Evolutionary conservation across 495 filamentous ascomycete genomes (phyloP), one percentile per base, ranked within the genome.

Genomic region (Podospora anserina): DNA sequence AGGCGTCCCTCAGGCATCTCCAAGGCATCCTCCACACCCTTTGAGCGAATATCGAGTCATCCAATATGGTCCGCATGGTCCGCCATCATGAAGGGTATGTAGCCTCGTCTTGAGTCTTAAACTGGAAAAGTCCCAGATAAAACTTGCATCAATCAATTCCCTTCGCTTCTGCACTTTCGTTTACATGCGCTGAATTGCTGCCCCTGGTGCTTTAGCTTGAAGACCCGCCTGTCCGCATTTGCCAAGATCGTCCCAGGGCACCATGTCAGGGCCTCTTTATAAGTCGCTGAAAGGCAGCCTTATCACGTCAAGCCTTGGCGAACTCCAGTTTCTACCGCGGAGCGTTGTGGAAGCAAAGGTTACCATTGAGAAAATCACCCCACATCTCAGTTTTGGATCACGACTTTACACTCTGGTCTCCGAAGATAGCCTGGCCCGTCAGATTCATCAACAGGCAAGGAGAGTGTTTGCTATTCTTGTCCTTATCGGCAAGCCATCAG

Each of bases 401-500:
- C 16, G 16, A 4, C 15, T 61, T 20, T 18, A 18, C 26, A 30
- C 23, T 26, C 5, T 16, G 6, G 7, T 26, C 59, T 61, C 23
- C 11, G 26, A 26, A 13, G 59, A 61, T 32, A 23, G 26, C 5
- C 26, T 61, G 18, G 23, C 59, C 5, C 26, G 59, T 26, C n/a
- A 49, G 55, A 61, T 61, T 23, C 58, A 61, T 28, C n/a, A 67
- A 19, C 56, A 65, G 26, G 61, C 67, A 27, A 26, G 28, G 11
- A 68, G 28, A 54, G 23, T 68, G 5, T 68, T 68, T n/a, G 54
- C 67, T 1, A 30, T 68, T 49, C 62, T 68, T 34, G 62, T 55
- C 3, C 67, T 68, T 18, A 58, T 64, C 27, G 67, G 27, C 15
- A 56, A 64, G 26, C 23, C 58, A 27, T 23, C 20, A 15, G 18